Evolutionary conservation across 768 basidiomycete genomes (phyloP), one percentile per base, ranked within the genome.

Genomic region (Hortiboletus flavorubellus): DNA sequence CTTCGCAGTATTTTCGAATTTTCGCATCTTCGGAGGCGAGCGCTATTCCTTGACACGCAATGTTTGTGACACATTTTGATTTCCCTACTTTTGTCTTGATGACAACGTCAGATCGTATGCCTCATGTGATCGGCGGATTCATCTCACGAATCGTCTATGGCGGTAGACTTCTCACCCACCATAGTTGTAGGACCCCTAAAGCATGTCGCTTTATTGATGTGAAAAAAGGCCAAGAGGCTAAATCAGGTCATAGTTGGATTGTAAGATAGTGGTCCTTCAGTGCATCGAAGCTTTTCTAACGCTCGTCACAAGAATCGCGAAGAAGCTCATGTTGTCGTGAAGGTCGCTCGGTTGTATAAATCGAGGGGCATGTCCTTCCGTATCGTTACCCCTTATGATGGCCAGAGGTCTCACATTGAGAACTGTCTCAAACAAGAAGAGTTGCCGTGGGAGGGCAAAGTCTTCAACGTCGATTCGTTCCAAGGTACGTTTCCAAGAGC

Each of bases 361-460:
- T 68, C 72, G 2, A 67, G 75, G 51, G 60, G 66, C 0, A 77
- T 73, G 61, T 69, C 72, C 3, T 91, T 79, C 71, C 76, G 79
- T 44, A 81, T 93, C 49, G 85, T 93, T 46, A 91, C 87, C 6
- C 91, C 90, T 0, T 93, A 93, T 73, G 87, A 88, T 63, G 82
- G 75, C 1, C 91, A 93, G 64, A 73, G 87, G 15, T 76, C 64
- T 50, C 54, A 61, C 14, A 79, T 93, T 63, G 88, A 91, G 67
- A 62, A 66, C 1, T 61, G 56, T 6, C 80, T 93, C 68, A 77
- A 82, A 61, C 40, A 46, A 1, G 71, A 67, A 12, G 72, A 70
- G 0, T 64, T 92, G 6, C 35, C 67, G 0, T 87, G 83, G 84
- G 69, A 78, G 38, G 80, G 90, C 65, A 91, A 77, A 53, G 81